Conservation (phyloP, 2,329 filamentous ascomycete genomes). For the Penicillium sp. region DNA sequence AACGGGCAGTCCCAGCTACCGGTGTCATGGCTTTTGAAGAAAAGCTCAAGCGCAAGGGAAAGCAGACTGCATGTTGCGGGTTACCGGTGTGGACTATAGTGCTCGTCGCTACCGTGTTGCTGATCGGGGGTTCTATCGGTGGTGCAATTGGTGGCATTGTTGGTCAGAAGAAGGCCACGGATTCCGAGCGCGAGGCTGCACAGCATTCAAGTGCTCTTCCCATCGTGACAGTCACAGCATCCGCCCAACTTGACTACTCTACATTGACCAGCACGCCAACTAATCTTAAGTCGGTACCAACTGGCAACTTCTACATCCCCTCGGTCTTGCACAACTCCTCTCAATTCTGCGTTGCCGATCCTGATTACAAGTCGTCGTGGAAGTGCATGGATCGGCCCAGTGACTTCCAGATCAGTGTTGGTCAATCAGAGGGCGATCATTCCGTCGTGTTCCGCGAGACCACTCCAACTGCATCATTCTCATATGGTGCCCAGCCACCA, state of each 20-base stretch:
- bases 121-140: constrained; percentile 48
- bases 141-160: constrained; percentile 51
- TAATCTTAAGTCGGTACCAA: constrained; percentile 44
- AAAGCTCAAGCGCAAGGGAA: constrained; percentile 43
- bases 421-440: constrained; percentile 21
- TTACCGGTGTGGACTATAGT: constrained; percentile 49
- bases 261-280: constrained; percentile 45
- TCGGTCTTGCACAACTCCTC: constrained; percentile 45
- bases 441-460: constrained; percentile 39
- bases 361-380: constrained; percentile 47
- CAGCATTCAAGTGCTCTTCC: constrained; percentile 18
- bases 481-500: constrained; percentile 59
- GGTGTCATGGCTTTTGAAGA: constrained; percentile 41
- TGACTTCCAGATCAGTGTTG: constrained; percentile 30
- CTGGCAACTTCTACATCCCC: constrained; percentile 47
- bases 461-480: constrained; percentile 38
- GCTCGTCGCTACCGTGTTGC: constrained; percentile 42
- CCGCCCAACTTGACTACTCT: constrained; percentile 47
- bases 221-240: constrained; percentile 46
- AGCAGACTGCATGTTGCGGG: constrained; percentile 45
- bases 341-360: constrained; percentile 46
- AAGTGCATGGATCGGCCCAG: constrained; percentile 40
- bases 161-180: constrained; percentile 39
- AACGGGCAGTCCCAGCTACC: constrained; percentile 24
- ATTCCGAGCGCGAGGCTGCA: constrained; percentile 21